Evolutionary conservation across 768 basidiomycete species (phyloP).

Genomic region (Podaxis sp.): DNA sequence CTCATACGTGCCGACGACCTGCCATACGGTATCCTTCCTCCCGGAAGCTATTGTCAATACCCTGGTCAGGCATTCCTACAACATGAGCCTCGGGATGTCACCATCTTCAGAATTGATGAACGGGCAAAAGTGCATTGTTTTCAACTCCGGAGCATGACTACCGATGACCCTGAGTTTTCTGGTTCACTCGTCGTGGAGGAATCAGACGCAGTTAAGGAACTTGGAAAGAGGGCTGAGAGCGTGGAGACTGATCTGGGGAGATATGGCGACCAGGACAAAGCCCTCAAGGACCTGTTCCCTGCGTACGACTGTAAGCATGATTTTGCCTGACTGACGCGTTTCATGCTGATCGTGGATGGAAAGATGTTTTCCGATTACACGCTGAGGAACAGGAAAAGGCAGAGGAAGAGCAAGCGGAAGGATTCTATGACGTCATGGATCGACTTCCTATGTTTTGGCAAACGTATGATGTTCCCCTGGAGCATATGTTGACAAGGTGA

Average conservation of each 20-base stretch:
- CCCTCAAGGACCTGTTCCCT: conserved; percentile 46
- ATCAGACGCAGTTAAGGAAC: conserved; percentile 37
- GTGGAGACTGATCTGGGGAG: conserved; percentile 39
- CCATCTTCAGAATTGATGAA: conserved; percentile 47
- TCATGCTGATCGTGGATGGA: no score
- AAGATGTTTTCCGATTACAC: conserved; percentile 41
- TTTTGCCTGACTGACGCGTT: background rate
- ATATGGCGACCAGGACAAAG: conserved; percentile 44
- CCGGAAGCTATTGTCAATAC: background rate
- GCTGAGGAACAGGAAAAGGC: conserved; percentile 24
- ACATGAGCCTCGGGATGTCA: background rate
- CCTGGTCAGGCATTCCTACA: conserved; percentile 32
- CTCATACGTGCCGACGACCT: conserved; percentile 44
- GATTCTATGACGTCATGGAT: conserved; percentile 50
- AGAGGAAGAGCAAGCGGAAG: conserved; percentile 37
- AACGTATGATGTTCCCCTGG: conserved; percentile 42
- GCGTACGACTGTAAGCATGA: conserved; percentile 55
- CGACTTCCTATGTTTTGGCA: conserved; percentile 59
- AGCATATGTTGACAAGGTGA: conserved; percentile 65
- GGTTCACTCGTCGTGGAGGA: conserved; percentile 30
- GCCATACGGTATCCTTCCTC: conserved; percentile 46
- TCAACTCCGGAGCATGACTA: conserved; percentile 30
- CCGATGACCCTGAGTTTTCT: conserved; percentile 14
- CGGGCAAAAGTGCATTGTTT: conserved; percentile 46
- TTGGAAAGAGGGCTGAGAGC: conserved; percentile 30